phyloP scores from a whole-genome alignment of 2,329 filamentous ascomycete species.

The Talaromyces sp. region DNA sequence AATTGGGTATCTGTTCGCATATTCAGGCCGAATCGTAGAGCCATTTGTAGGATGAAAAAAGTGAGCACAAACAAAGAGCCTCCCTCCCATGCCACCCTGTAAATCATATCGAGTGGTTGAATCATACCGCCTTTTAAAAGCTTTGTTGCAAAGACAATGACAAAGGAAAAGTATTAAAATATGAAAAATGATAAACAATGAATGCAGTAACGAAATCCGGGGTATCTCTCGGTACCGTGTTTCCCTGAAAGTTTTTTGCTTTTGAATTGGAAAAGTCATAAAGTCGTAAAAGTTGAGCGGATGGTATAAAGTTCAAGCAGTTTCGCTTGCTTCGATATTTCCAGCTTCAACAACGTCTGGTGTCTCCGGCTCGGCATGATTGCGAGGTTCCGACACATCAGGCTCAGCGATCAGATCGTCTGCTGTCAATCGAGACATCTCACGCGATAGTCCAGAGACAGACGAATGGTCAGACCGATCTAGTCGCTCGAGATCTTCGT shows the following conservation, averaged over 20 bases:
- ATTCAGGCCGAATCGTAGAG: neutral
- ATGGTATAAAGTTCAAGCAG: neutral
- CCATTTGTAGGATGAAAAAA: neutral
- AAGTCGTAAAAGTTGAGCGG: constrained; percentile 5
- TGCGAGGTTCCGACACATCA: constrained; percentile 5
- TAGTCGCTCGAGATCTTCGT: constrained; percentile 45
- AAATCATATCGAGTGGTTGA: neutral
- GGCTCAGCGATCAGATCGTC: constrained; percentile 26
- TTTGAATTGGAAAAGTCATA: neutral
- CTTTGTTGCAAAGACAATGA: neutral
- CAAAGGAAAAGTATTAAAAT: neutral
- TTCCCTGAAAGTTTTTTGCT: neutral
- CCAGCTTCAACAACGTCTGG: constrained; percentile 1
- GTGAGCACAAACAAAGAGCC: neutral
- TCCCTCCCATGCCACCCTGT: constrained; percentile 2
- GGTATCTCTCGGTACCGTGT: constrained; percentile 2
- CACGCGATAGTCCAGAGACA: constrained; percentile 16
- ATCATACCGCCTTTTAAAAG: neutral
- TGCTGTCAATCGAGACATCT: constrained; percentile 27
- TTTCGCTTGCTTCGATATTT: neutral
- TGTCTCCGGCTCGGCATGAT: constrained; percentile 2
- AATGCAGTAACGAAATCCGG: neutral
- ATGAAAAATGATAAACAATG: neutral
- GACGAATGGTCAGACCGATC: constrained; percentile 19
- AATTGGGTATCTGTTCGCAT: constrained; percentile 13